A percentile compares a stretch with the other conserved stretches of the same genome.
Evolutionary conservation across 352 stramenopile genomes (phyloP).

Genomic region (Elongisporangium senticosum): DNA sequence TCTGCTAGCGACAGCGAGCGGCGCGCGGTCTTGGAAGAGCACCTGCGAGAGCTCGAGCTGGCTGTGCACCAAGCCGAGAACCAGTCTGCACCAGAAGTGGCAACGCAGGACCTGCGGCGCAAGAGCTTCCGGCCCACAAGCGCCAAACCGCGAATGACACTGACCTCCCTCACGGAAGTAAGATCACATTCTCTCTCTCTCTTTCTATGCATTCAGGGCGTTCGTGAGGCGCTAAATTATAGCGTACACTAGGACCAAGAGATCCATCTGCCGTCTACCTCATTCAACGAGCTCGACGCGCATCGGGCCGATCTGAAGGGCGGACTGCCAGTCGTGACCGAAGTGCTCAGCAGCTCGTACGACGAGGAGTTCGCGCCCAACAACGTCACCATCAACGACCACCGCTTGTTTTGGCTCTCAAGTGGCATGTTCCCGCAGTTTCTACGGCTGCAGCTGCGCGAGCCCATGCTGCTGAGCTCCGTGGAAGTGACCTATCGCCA

Average conservation of each 20-base stretch:
- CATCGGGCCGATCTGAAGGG: constrained; percentile 27
- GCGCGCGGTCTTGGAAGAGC: constrained; percentile 52
- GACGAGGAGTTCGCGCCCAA: constrained; percentile 37
- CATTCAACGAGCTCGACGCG: constrained; percentile 32
- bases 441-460: constrained; percentile 50
- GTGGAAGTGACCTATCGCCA: constrained; percentile 72
- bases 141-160: constrained; percentile 50
- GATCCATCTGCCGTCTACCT: constrained; percentile 33
- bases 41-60: constrained; percentile 59
- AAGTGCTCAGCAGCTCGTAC: constrained; percentile 65
- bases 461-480: constrained; percentile 42
- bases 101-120: constrained; percentile 15
- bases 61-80: constrained; percentile 42
- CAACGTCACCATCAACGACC: constrained; percentile 52
- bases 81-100: constrained; percentile 5
- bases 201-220: background rate
- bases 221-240: background rate
- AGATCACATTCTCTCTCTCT: background rate
- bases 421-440: constrained; percentile 72
- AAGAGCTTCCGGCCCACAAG: constrained; percentile 71
- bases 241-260: constrained; percentile 29
- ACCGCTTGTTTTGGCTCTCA: constrained; percentile 60
- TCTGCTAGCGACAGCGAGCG: constrained; percentile 59
- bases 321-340: constrained; percentile 33
- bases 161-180: constrained; percentile 53